These are phyloP conservation scores for Solanum dulcamara DNA, from an alignment of 257 asterid genomes.

Conservation along the genomic window DNA sequence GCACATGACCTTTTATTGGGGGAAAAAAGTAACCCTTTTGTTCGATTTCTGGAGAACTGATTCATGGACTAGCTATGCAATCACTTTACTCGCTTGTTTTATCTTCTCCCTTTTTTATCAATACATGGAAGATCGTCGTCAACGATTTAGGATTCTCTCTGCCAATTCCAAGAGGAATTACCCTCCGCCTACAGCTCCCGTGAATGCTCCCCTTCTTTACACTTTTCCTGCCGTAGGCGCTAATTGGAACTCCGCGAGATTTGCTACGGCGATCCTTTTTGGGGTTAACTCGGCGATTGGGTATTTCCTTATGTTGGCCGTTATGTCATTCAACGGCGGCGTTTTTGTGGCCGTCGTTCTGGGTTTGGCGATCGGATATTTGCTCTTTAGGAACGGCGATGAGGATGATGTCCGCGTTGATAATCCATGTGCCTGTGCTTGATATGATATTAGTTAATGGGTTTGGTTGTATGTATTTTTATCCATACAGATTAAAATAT, in stretches of 20 bases:
- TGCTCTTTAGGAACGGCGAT: constrained; percentile 51
- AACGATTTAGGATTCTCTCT: constrained; percentile 35
- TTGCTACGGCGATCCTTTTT: constrained; percentile 39
- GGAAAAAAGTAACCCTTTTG: constrained; percentile 56
- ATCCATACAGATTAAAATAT: not conserved
- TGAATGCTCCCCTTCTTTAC: constrained; percentile 33
- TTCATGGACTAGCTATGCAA: constrained; percentile 50
- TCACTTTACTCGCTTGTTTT: constrained; percentile 53
- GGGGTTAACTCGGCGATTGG: constrained; percentile 71
- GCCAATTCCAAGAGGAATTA: not conserved
- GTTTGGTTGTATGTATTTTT: not conserved
- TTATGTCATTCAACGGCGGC: constrained; percentile 86
- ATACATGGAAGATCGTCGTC: constrained; percentile 72
- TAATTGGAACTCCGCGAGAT: constrained; percentile 11
- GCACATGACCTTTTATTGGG: constrained; percentile 99
- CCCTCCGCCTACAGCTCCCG: not conserved
- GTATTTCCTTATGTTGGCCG: constrained; percentile 66
- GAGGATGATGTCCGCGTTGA: constrained; percentile 36
- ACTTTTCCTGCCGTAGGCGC: constrained; percentile 7
- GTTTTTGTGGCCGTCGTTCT: constrained; percentile 54
- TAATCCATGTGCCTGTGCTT: constrained; percentile 77
- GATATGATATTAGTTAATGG: not conserved
- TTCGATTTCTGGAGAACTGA: constrained; percentile 83
- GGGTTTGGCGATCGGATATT: constrained; percentile 54
- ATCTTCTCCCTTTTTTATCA: constrained; percentile 63